Evolutionary conservation across 352 stramenopile genomes (phyloP), one percentile per base, ranked within the genome.

Genomic region (Phytophthora colocasiae): DNA sequence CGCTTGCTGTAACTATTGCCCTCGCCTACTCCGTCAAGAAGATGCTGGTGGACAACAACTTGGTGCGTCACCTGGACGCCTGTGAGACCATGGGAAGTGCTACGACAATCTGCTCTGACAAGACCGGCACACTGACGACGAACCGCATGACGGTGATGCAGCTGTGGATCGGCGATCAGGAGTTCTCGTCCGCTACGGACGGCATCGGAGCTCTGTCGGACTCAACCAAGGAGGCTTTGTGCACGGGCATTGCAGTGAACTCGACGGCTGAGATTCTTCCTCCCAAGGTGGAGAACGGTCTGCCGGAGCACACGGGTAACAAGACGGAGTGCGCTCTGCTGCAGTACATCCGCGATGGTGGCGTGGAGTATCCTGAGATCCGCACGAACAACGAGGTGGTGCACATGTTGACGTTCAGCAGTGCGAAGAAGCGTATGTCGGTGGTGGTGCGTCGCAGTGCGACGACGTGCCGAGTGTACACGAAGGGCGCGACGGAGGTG

Each of bases 91-190:
- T 98, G 79, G 94, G 96, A 58, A 95, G 85, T 52, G 92, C 96
- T 0, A 98, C 97, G 7, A 93, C 98, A 1, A 97, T 98, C 71
- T 98, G 95, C 73, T 98, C 89, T 29, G 95, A 94, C 72, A 96
- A 93, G 79, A 97, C 87, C 6, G 98, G 97, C 14, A 99, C 97
- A 43, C 79, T 99, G 6, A 99, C 97, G 3, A 99, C 93, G 54
- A 99, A 99, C 68, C 81, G 91, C 17, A 99, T 99, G 97, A 98
- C 97, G 26, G 90, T 99, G 26, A 89, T 97, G 68, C 64, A 91
- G 51, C 68, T 78, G 46, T 95, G 84, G 78, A 68, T 93, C 39
- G 89, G 75, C 27, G 75, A 74, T 26, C 14, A 74, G 22, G 80
- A 89, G 50, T 89, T 83, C 46, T 73, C 64, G 19, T 73, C 73